Evolutionary conservation across 2,329 filamentous ascomycete species (phyloP).

Genomic region (Coniochaeta sp.): DNA sequence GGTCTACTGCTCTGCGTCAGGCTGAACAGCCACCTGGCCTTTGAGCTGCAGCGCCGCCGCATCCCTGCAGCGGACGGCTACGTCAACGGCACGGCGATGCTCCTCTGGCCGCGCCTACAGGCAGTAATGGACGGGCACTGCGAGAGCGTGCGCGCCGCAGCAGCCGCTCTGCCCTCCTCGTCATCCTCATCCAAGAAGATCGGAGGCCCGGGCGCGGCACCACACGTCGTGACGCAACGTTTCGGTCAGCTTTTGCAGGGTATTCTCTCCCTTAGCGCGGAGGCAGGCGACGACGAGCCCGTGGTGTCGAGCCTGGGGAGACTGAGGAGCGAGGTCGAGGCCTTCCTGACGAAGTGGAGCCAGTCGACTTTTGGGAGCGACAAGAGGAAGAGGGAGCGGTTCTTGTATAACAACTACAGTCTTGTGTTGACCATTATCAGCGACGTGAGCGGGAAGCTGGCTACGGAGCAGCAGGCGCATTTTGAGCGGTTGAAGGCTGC

Average conservation of each 20-base stretch:
- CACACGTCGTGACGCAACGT: conserved; percentile 87
- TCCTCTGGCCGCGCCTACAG: conserved; percentile 93
- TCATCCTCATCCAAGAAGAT: conserved; percentile 41
- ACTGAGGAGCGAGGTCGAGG: conserved; percentile 74
- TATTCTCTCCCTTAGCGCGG: conserved; percentile 74
- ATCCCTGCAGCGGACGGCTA: conserved; percentile 85
- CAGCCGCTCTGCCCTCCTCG: conserved; percentile 40
- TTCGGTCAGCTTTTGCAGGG: conserved; percentile 90
- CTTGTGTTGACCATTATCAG: conserved; percentile 89
- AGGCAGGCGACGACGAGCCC: conserved; percentile 90
- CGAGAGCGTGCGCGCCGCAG: conserved; percentile 69
- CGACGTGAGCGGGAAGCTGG: conserved; percentile 65
- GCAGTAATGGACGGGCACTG: conserved; percentile 89
- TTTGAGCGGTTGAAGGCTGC: conserved; percentile 61
- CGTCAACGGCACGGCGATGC: conserved; percentile 91
- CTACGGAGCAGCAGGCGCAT: conserved; percentile 66
- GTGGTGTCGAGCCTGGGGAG: conserved; percentile 74
- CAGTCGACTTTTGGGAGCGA: conserved; percentile 63
- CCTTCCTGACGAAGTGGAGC: conserved; percentile 71
- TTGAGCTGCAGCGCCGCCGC: conserved; percentile 86
- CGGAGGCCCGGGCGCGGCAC: conserved; percentile 60
- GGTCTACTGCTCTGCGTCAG: conserved; percentile 88
- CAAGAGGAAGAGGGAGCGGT: conserved; percentile 73
- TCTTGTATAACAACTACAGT: conserved; percentile 94
- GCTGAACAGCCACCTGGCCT: conserved; percentile 88